These are phyloP conservation scores for Potentilla sterilis DNA, from an alignment of 306 rosid species.

Conservation along the genomic window DNA sequence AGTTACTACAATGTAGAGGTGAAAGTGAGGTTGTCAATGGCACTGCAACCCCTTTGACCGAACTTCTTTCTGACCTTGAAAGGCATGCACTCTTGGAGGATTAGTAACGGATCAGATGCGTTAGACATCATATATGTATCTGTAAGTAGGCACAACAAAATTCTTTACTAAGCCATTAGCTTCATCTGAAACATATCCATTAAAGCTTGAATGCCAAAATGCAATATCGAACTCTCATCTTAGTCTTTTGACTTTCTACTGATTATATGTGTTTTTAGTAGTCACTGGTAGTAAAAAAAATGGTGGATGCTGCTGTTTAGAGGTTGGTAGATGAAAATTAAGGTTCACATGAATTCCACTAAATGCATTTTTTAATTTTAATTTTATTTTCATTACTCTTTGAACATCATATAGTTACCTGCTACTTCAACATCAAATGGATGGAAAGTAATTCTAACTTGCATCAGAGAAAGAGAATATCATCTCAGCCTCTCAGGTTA, in stretches of 20 bases:
- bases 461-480: neutral
- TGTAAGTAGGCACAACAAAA: conserved; percentile 30
- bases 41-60: conserved; percentile 37
- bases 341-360: neutral
- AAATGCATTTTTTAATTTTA: neutral
- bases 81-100: conserved; percentile 47
- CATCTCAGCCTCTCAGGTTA: neutral
- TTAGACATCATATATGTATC: conserved; percentile 21
- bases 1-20: conserved; percentile 45
- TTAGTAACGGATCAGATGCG: conserved; percentile 20
- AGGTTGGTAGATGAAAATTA: conserved; percentile 6
- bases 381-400: neutral
- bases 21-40: conserved; percentile 35
- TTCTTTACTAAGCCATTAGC: conserved; percentile 9
- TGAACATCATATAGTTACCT: neutral
- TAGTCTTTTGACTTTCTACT: neutral
- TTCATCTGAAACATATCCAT: conserved; percentile 17
- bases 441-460: conserved; percentile 1
- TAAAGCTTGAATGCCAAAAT: neutral
- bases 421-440: neutral
- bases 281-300: neutral
- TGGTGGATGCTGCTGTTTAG: neutral
- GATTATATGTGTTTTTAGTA: neutral
- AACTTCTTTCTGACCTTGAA: conserved; percentile 50
- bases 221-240: conserved; percentile 7